These are phyloP conservation scores for Trametes villosa DNA, from an alignment of 768 basidiomycete genomes.

Conservation along the genomic window DNA sequence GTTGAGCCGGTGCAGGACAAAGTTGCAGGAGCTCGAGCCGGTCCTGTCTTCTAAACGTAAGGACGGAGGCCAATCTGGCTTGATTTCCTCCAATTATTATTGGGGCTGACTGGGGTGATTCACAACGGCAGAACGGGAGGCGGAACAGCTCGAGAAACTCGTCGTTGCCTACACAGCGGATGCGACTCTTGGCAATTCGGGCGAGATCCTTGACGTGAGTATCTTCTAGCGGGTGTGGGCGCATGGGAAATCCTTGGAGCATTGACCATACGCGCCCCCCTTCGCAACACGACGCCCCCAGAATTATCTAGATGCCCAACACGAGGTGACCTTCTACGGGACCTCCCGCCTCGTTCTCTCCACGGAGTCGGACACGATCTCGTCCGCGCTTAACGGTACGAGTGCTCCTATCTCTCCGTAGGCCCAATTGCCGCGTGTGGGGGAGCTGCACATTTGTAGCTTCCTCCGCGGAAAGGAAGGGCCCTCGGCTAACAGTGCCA, in stretches of 20 bases:
- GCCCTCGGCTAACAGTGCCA: not conserved
- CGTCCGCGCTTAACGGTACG: slow-evolving; percentile 66
- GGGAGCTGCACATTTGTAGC: not conserved
- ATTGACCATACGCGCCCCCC: not conserved
- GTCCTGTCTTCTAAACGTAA: slow-evolving; percentile 65
- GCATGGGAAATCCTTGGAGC: slow-evolving; percentile 24
- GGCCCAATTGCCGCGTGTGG: not conserved
- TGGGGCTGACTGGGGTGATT: not conserved
- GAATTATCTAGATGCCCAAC: slow-evolving; percentile 66
- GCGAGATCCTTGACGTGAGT: slow-evolving; percentile 38
- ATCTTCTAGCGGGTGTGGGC: slow-evolving; percentile 6
- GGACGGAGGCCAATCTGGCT: slow-evolving; percentile 31
- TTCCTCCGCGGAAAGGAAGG: not conserved
- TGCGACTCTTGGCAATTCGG: slow-evolving; percentile 55
- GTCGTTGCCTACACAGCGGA: slow-evolving; percentile 53
- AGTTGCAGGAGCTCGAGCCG: slow-evolving; percentile 65
- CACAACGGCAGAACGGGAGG: slow-evolving; percentile 51
- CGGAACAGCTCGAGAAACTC: slow-evolving; percentile 51
- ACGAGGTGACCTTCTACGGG: slow-evolving; percentile 57
- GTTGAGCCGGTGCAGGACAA: slow-evolving; percentile 58
- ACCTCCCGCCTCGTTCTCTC: slow-evolving; percentile 61
- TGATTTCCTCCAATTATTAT: too few relatives aligned
- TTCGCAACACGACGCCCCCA: slow-evolving; percentile 31
- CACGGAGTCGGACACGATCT: slow-evolving; percentile 68
- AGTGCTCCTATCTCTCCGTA: slow-evolving; percentile 14